phyloP scores from a whole-genome alignment of 208 protist species.

The Trypanosoma rangeli region DNA sequence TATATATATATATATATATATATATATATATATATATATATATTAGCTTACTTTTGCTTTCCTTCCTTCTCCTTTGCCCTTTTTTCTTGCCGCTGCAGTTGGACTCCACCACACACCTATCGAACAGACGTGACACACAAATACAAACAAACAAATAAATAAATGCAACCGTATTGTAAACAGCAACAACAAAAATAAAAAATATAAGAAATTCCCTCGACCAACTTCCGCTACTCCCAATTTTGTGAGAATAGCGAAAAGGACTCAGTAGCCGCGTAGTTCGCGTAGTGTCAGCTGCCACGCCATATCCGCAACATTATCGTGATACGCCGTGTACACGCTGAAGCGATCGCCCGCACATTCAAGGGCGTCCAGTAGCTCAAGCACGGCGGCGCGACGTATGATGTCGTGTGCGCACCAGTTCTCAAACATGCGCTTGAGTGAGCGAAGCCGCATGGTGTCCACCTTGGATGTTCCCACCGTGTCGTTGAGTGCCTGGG shows the following conservation, averaged over 20 bases:
- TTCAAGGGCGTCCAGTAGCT: constrained; percentile 39
- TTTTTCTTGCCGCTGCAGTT: too few species aligned
- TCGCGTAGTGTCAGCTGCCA: constrained; percentile 16
- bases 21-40: too few species aligned
- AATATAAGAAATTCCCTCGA: neutral
- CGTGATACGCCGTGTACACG: constrained; percentile 51
- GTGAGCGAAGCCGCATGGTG: constrained; percentile 36
- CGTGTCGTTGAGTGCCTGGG: constrained; percentile 36
- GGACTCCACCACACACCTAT: too few species aligned
- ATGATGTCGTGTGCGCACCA: constrained; percentile 57
- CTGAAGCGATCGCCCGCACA: constrained; percentile 21
- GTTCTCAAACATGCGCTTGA: constrained; percentile 52
- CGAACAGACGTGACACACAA: too few species aligned
- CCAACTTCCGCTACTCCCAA: neutral
- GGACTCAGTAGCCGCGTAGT: constrained; percentile 32
- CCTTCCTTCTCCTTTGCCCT: too few species aligned
- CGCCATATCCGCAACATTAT: constrained; percentile 36
- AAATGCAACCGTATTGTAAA: too few species aligned
- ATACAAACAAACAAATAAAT: too few species aligned
- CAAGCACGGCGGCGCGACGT: constrained; percentile 35
- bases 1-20: too few species aligned
- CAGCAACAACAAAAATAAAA: neutral
- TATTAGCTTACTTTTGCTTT: too few species aligned
- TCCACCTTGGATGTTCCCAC: constrained; percentile 23
- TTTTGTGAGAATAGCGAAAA: neutral